phyloP scores from a whole-genome alignment of 2,329 filamentous ascomycete species.

The Paecilomyces niveus region DNA sequence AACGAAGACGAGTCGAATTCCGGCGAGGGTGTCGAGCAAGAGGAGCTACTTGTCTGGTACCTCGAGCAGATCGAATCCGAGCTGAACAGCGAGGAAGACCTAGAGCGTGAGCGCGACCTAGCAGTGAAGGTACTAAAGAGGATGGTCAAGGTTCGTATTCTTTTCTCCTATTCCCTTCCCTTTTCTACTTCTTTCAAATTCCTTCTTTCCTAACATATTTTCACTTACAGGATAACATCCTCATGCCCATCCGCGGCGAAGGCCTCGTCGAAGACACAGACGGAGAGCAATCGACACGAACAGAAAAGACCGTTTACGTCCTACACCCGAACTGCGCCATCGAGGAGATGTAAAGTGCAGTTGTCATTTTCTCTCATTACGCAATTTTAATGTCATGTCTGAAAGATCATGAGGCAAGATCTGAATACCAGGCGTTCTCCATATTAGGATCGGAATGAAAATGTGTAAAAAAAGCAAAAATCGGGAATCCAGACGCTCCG shows the following conservation, averaged over 20 bases:
- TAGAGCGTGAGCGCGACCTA: constrained; percentile 65
- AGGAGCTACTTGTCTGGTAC: constrained; percentile 80
- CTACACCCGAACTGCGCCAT: constrained; percentile 90
- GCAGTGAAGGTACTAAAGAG: constrained; percentile 83
- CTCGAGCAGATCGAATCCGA: constrained; percentile 84
- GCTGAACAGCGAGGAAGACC: constrained; percentile 71
- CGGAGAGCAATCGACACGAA: constrained; percentile 41
- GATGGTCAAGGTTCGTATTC: constrained; percentile 77
- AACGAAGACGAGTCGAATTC: constrained; percentile 69
- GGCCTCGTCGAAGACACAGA: constrained; percentile 71
- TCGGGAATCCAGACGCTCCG: not conserved
- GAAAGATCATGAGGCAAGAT: not conserved
- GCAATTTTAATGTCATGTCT: constrained; percentile 3
- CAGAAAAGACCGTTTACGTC: constrained; percentile 64
- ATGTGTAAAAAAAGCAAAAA: not conserved
- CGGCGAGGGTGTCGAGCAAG: constrained; percentile 78
- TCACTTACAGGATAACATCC: constrained; percentile 47
- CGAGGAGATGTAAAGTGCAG: constrained; percentile 43
- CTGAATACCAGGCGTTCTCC: not conserved
- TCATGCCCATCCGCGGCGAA: constrained; percentile 65
- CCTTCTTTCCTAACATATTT: not conserved
- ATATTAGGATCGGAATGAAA: not conserved
- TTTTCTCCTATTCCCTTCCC: constrained; percentile 1
- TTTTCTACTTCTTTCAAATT: not conserved
- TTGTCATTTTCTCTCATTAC: constrained; percentile 3